Conservation (phyloP, 768 basidiomycete genomes). For the Tephrocybe rancida region DNA sequence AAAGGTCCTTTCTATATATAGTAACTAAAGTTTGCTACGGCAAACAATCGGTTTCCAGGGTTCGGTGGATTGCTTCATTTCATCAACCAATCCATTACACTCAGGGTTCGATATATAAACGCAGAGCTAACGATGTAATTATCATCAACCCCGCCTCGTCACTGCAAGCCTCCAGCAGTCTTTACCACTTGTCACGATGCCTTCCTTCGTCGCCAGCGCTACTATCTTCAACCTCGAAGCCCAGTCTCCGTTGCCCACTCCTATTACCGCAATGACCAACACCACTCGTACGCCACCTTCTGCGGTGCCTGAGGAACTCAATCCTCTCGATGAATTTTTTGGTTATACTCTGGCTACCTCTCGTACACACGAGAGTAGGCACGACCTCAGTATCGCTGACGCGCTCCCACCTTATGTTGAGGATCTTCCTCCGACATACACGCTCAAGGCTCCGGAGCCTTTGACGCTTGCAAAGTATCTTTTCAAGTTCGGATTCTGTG, state of each 20-base stretch:
- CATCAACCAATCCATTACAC: no score
- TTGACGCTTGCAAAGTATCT: constrained; percentile 60
- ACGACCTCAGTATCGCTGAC: constrained; percentile 36
- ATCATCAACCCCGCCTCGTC: neutral
- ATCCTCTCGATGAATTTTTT: constrained; percentile 36
- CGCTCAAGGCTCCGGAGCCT: constrained; percentile 43
- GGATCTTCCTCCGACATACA: constrained; percentile 39
- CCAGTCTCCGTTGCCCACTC: constrained; percentile 13
- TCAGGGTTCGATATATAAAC: no score
- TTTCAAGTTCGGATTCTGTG: constrained; percentile 67
- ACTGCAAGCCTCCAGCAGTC: neutral
- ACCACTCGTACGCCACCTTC: constrained; percentile 20
- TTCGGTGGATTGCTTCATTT: no score
- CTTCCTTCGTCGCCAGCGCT: constrained; percentile 13
- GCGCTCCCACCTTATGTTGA: constrained; percentile 47
- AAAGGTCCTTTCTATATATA: no score
- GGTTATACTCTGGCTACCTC: constrained; percentile 37
- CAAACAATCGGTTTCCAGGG: no score
- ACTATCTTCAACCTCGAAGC: constrained; percentile 16
- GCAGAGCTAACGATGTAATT: no score
- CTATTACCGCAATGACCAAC: constrained; percentile 22
- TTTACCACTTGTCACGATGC: constrained; percentile 11
- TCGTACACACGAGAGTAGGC: constrained; percentile 40
- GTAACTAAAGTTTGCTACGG: no score
- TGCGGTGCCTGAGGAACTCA: constrained; percentile 12